phyloP scores from a whole-genome alignment of 2,329 filamentous ascomycete species.

The Venturia effusa region DNA sequence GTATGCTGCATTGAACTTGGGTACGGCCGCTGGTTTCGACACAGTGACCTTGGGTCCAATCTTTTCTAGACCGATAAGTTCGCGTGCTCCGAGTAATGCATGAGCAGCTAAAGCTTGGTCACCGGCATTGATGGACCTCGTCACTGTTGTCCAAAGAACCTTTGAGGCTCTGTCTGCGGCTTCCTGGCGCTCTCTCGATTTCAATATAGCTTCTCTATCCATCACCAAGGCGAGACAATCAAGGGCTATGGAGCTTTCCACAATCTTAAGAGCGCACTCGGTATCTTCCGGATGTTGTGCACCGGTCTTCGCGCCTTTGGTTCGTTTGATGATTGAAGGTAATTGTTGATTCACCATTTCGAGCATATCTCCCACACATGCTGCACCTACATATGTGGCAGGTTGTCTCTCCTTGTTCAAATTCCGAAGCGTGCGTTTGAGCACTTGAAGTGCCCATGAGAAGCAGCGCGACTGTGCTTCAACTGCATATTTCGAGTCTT shows the following conservation, averaged over 20 bases:
- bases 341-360: conserved; percentile 54
- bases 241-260: conserved; percentile 55
- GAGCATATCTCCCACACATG: conserved; percentile 44
- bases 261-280: conserved; percentile 49
- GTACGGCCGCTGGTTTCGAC: conserved; percentile 43
- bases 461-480: conserved; percentile 5
- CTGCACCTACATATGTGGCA: conserved; percentile 28
- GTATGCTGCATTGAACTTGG: conserved; percentile 69
- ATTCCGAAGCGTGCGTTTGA: conserved; percentile 23
- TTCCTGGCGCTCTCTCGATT: conserved; percentile 50
- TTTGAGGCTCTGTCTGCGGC: conserved; percentile 60
- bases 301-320: conserved; percentile 21
- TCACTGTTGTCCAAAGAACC: conserved; percentile 67
- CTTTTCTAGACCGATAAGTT: conserved; percentile 64
- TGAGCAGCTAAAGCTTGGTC: conserved; percentile 63
- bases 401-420: conserved; percentile 23
- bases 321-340: conserved; percentile 22
- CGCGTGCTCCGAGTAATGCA: conserved; percentile 59
- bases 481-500: conserved; percentile 29
- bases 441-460: conserved; percentile 19
- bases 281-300: conserved; percentile 22
- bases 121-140: conserved; percentile 54
- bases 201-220: conserved; percentile 54
- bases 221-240: conserved; percentile 60
- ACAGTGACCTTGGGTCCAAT: conserved; percentile 38